Percentiles rank a stretch among this genome's conserved stretches.
phyloP scores from a whole-genome alignment of 2,329 filamentous ascomycete species.

The Aspergillus sp. region DNA sequence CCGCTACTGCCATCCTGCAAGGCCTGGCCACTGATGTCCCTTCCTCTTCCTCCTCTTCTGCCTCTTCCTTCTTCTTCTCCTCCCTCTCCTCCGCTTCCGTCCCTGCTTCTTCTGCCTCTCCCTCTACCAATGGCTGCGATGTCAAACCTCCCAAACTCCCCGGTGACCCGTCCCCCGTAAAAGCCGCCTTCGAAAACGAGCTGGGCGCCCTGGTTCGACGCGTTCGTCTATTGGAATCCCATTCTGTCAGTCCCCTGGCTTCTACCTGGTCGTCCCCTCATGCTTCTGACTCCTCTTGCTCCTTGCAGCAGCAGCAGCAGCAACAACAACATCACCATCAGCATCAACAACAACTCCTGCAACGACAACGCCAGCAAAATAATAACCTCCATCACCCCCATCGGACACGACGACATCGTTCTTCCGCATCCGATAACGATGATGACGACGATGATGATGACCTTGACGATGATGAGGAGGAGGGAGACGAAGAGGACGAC shows the following conservation, averaged over 20 bases:
- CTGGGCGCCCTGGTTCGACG: slow-evolving; percentile 68
- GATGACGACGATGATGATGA: slow-evolving; percentile 20
- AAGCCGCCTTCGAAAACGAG: slow-evolving; percentile 72
- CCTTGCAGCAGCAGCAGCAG: slow-evolving; percentile 26
- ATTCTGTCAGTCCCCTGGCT: slow-evolving; percentile 47
- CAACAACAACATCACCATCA: no score
- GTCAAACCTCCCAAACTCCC: slow-evolving; percentile 59
- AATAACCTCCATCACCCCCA: slow-evolving; percentile 27
- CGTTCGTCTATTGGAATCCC: slow-evolving; percentile 74
- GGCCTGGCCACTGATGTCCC: slow-evolving; percentile 29
- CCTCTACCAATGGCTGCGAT: slow-evolving; percentile 43
- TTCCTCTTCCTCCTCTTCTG: slow-evolving; percentile 17
- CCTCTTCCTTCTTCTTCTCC: slow-evolving; percentile 20
- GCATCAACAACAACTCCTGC: no score
- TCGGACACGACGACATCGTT: slow-evolving; percentile 26
- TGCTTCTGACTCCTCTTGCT: slow-evolving; percentile 27
- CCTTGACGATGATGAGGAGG: slow-evolving; percentile 28
- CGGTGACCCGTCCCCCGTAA: slow-evolving; percentile 65
- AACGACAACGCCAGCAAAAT: background rate
- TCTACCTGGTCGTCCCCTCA: no score
- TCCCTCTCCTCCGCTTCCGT: background rate
- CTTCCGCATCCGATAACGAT: slow-evolving; percentile 21
- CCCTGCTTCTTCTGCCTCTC: slow-evolving; percentile 3
- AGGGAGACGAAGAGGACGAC: no score
- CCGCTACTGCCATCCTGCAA: slow-evolving; percentile 39